Base-by-base conservation (phyloP, 169 alveolate species). In the Cryptosporidium canis region DNA sequence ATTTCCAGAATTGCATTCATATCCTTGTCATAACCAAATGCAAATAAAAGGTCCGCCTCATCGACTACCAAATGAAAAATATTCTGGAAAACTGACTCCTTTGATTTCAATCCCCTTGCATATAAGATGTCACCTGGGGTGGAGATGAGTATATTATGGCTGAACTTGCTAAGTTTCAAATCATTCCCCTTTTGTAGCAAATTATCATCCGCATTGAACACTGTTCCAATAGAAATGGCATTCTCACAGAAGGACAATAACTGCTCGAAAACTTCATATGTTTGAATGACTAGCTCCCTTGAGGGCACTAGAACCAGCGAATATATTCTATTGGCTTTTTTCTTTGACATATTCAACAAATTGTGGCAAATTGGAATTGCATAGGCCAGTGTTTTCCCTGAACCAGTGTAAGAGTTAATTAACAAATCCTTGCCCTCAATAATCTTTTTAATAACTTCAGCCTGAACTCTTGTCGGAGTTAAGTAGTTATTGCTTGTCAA, bases 1-100 rank as follows among this genome's bases (percentile, higher is more conserved):
- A 77, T 14, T 6, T 58, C 77, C 12, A 77, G 43, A 35, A 77
- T 45, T 27, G 11, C 58, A 24, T 48, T 61, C 72, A 77, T 58
- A 77, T 77, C 70, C 31, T 77, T 77, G 3, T 77, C 87, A 77
- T 77, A 77, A 6, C 87, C 87, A 61, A 77, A 77, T 14, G 87
- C 87, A 77, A 77, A 77, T 45, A 77, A 77, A 24, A 77, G 61
- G 48, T 77, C 87, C 24, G 87, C 87, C 31, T 77, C 87, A 27
- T 77, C 87, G 43, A 77, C 39, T 6, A 77, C 66, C 27, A 77
- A 61, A 55, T 61, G 51, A 12, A 24, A 14, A 29, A 77, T 61
- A 56, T 77, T 63, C 44, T 39, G 51, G 11, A 77, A 41, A 21
- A 39, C 39, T 9, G 70, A 58, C 1, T 39, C 61, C 29, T 77